These are phyloP conservation scores for Zea luxurians DNA, from an alignment of 176 grass and related monocot genomes.

Conservation along the genomic window DNA sequence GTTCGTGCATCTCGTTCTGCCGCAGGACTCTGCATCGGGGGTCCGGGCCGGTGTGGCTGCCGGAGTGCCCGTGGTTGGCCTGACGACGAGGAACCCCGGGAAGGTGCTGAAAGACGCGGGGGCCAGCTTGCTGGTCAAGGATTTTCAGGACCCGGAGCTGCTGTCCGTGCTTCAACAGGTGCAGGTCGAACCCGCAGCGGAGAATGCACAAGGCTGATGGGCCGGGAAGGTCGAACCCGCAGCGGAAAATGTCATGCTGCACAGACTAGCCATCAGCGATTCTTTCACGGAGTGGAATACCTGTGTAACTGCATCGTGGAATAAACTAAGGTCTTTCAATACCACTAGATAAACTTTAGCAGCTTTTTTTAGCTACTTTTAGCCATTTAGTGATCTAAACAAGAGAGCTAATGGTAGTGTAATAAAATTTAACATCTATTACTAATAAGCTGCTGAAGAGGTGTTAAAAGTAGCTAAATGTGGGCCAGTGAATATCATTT, in stretches of 20 bases:
- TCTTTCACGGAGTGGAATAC: background rate
- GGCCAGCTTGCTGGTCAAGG: conserved; percentile 59
- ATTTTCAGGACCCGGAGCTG: conserved; percentile 61
- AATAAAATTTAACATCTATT: no score
- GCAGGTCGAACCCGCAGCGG: conserved; percentile 39
- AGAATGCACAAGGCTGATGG: conserved; percentile 34
- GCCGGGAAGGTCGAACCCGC: conserved; percentile 45
- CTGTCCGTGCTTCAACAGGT: conserved; percentile 45
- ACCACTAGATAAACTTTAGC: no score
- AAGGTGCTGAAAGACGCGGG: conserved; percentile 60
- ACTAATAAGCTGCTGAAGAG: no score
- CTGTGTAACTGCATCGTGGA: background rate
- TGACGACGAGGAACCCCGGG: conserved; percentile 70
- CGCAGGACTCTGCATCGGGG: conserved; percentile 78
- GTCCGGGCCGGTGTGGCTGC: conserved; percentile 69
- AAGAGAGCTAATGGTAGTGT: no score
- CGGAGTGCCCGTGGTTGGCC: conserved; percentile 63
- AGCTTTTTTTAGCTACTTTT: no score
- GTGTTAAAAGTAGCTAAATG: no score
- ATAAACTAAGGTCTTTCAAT: no score
- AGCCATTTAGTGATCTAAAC: no score
- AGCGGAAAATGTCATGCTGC: background rate
- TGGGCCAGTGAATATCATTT: no score
- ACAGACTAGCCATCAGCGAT: background rate
- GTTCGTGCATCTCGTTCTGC: background rate